phyloP scores from a whole-genome alignment of 441 rosid genomes.

The Erodium trifolium region DNA sequence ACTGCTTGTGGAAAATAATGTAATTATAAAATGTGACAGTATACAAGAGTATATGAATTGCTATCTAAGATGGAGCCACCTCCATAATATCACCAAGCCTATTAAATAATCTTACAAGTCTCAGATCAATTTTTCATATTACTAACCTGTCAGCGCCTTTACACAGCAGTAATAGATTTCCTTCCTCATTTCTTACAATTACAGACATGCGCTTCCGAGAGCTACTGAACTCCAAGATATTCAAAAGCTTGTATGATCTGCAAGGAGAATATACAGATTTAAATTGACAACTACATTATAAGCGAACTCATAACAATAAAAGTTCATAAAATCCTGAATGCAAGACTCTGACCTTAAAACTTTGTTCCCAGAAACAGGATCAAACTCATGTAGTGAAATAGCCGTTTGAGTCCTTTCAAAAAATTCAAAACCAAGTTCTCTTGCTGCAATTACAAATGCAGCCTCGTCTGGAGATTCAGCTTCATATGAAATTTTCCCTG shows the following conservation, averaged over 20 bases:
- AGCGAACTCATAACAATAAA: background rate
- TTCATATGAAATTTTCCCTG: constrained; percentile 64
- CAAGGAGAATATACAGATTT: constrained; percentile 21
- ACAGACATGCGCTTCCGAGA: constrained; percentile 98
- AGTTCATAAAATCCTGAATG: constrained; percentile 4
- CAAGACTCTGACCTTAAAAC: constrained; percentile 49
- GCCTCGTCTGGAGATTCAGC: constrained; percentile 99
- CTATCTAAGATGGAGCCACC: background rate
- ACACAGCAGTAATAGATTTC: constrained; percentile 67
- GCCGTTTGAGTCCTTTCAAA: constrained; percentile 67
- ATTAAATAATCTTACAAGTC: background rate
- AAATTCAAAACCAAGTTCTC: constrained; percentile 89
- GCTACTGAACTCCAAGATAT: constrained; percentile 80
- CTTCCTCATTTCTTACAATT: constrained; percentile 57
- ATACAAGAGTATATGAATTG: background rate
- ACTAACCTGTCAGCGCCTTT: constrained; percentile 96
- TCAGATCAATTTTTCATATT: constrained; percentile 13
- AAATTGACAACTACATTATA: background rate
- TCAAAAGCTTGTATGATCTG: constrained; percentile 64
- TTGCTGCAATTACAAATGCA: constrained; percentile 88
- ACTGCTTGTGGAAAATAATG: constrained; percentile 28
- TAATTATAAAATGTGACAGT: no score
- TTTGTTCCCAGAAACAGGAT: constrained; percentile 37
- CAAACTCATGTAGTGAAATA: constrained; percentile 66
- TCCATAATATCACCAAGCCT: background rate